A percentile compares a stretch with the other conserved stretches of the same genome.
Conservation (phyloP, 495 filamentous ascomycete species). For the Penicillium soppii region DNA sequence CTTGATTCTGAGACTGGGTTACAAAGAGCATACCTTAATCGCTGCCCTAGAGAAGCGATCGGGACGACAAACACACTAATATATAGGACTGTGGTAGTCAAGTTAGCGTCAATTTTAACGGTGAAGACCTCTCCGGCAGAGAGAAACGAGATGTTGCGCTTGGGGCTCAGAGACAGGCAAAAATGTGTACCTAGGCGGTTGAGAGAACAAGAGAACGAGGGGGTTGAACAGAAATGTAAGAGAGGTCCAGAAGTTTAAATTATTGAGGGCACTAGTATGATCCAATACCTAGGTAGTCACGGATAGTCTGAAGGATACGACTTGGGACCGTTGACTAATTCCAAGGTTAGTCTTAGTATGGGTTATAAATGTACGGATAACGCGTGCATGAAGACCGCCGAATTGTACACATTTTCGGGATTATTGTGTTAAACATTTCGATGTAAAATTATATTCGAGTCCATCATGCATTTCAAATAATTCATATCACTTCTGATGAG, state of each 20-base stretch:
- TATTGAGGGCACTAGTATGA: constrained; percentile 6
- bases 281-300: no score
- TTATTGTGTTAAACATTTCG: no score
- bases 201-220: neutral
- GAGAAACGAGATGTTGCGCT: neutral
- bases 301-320: no score
- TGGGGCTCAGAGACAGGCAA: neutral
- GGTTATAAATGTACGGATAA: no score
- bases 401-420: no score
- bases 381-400: no score
- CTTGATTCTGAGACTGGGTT: constrained; percentile 2
- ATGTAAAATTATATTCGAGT: neutral
- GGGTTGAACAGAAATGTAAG: neutral
- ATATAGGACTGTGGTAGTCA: neutral
- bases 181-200: no score
- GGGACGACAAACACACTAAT: neutral
- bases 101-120: constrained; percentile 1
- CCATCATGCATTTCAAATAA: neutral
- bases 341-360: no score
- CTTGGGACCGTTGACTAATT: no score
- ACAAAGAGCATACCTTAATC: constrained; percentile 5
- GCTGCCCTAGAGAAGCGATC: neutral
- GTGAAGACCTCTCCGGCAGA: neutral
- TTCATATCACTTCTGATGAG: neutral
- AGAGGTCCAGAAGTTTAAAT: neutral